Percentiles rank a stretch among this genome's conserved stretches.
These are phyloP conservation scores for Claviceps sorghi DNA, from an alignment of 2,329 filamentous ascomycete genomes.

Conservation along the genomic window DNA sequence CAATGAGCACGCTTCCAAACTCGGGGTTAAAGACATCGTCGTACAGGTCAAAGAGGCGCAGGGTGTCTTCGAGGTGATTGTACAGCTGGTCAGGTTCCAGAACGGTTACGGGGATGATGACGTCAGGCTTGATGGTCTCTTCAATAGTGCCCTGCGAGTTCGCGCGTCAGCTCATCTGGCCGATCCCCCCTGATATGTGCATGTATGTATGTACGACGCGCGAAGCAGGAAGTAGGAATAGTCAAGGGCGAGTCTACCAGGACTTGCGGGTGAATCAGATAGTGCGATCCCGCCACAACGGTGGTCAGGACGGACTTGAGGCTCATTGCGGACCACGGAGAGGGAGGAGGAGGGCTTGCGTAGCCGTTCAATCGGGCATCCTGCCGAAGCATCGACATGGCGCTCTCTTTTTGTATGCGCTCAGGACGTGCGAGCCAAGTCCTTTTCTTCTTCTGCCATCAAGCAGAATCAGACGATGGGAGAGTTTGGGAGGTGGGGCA, in stretches of 20 bases:
- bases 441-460: too few relatives aligned
- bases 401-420: not conserved
- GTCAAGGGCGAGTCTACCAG: constrained; percentile 13
- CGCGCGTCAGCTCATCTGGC: not conserved
- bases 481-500: too few relatives aligned
- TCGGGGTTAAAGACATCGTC: constrained; percentile 26
- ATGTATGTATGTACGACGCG: not conserved
- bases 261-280: constrained; percentile 25
- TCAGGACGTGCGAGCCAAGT: not conserved
- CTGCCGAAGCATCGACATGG: constrained; percentile 1
- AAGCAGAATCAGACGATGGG: too few relatives aligned
- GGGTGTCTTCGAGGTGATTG: constrained; percentile 19
- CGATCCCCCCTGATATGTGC: too few relatives aligned
- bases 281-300: constrained; percentile 23
- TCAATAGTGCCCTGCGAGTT: constrained; percentile 23
- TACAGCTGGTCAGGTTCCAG: constrained; percentile 24
- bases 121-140: constrained; percentile 26
- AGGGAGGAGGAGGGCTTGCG: not conserved
- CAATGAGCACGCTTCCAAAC: constrained; percentile 24
- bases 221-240: not conserved
- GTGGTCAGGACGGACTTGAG: constrained; percentile 20
- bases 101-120: constrained; percentile 25
- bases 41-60: constrained; percentile 18
- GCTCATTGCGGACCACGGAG: not conserved
- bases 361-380: not conserved